Conservation (phyloP, 768 basidiomycete genomes). For the Thelephora ganbajun region DNA sequence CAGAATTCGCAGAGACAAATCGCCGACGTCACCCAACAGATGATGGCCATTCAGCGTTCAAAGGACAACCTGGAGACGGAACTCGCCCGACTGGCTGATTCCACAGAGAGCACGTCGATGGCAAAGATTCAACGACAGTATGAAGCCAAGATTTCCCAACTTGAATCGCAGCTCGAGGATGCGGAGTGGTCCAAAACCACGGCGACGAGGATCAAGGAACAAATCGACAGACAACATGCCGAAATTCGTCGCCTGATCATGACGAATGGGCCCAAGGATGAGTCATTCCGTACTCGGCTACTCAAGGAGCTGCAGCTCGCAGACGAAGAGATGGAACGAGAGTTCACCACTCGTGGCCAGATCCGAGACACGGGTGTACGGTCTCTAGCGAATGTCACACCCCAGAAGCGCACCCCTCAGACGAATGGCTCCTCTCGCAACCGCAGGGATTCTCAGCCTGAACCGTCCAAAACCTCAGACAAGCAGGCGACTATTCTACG, state of each 20-base stretch:
- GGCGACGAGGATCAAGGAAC: slow-evolving; percentile 42
- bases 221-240: slow-evolving; percentile 53
- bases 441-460: slow-evolving; percentile 21
- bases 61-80: slow-evolving; percentile 57
- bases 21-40: slow-evolving; percentile 38
- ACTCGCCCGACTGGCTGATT: slow-evolving; percentile 50
- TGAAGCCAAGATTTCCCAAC: slow-evolving; percentile 42
- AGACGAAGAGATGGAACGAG: slow-evolving; percentile 42
- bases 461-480: slow-evolving; percentile 27
- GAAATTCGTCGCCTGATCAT: slow-evolving; percentile 57
- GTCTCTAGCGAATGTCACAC: slow-evolving; percentile 30
- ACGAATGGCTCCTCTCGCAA: slow-evolving; percentile 21
- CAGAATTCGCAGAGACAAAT: slow-evolving; percentile 40
- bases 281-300: slow-evolving; percentile 45
- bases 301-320: slow-evolving; percentile 48
- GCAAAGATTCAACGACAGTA: slow-evolving; percentile 52
- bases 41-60: slow-evolving; percentile 39
- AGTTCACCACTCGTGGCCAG: slow-evolving; percentile 28
- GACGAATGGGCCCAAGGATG: slow-evolving; percentile 41
- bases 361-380: slow-evolving; percentile 19
- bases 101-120: slow-evolving; percentile 37
- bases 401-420: slow-evolving; percentile 25
- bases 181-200: slow-evolving; percentile 35
- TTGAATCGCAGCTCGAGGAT: slow-evolving; percentile 49
- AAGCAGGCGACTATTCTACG: slow-evolving; percentile 35